Conservation (phyloP, 192 early-diverging fungal species). For the Paraglomus occultum region DNA sequence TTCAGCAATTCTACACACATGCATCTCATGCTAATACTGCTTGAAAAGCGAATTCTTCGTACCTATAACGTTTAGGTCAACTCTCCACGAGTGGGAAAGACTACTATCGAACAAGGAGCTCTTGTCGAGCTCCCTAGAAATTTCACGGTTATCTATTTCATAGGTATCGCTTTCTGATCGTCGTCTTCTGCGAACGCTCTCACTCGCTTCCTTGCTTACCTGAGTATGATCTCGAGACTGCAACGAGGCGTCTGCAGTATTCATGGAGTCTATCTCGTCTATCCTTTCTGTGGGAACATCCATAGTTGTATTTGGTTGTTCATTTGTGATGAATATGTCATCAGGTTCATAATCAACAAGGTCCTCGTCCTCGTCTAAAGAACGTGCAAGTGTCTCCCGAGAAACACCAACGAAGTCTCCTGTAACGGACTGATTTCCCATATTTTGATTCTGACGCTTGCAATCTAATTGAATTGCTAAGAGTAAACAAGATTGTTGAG, state of each 20-base stretch:
- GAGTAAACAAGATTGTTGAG: too few relatives aligned
- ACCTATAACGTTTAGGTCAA: not conserved
- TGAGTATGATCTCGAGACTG: not conserved
- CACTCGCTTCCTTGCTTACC: not conserved
- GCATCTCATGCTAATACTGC: not conserved
- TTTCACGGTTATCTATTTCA: not conserved
- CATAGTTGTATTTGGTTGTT: too few relatives aligned
- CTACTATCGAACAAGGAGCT: not conserved
- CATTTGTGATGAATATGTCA: too few relatives aligned
- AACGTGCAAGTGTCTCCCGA: too few relatives aligned
- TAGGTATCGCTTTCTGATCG: not conserved
- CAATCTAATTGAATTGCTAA: too few relatives aligned
- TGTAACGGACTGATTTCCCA: too few relatives aligned
- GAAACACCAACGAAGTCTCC: too few relatives aligned
- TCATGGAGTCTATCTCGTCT: not conserved
- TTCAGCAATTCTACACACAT: not conserved
- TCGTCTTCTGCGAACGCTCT: not conserved
- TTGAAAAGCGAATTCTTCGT: not conserved
- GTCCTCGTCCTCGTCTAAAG: constrained; percentile 7
- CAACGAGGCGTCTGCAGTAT: not conserved
- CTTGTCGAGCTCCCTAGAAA: not conserved
- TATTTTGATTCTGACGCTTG: too few relatives aligned
- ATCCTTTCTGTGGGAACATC: not conserved
- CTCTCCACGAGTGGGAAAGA: not conserved
- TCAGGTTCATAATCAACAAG: constrained; percentile 2